phyloP scores from a whole-genome alignment of 2,329 filamentous ascomycete species.

The Ascochyta lentis region DNA sequence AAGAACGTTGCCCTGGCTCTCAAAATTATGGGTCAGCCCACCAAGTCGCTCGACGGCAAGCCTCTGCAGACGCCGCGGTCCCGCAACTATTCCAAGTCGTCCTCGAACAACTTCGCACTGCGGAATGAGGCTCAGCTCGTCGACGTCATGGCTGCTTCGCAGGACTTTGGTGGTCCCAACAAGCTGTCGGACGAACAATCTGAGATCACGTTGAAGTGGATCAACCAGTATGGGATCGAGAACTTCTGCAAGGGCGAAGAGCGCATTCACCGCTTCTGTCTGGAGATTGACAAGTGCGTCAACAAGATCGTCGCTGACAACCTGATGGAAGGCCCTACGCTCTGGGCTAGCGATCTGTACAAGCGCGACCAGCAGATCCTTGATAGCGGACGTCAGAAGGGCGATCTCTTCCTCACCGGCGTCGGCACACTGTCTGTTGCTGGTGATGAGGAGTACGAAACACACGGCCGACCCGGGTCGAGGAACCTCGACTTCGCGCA shows the following conservation, averaged over 20 bases:
- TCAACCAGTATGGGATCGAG: slow-evolving; percentile 80
- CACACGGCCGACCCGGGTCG: slow-evolving; percentile 45
- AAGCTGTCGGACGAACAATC: slow-evolving; percentile 97
- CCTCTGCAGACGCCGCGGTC: slow-evolving; percentile 49
- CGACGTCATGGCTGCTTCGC: slow-evolving; percentile 81
- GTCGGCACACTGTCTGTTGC: slow-evolving; percentile 57
- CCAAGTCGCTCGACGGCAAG: slow-evolving; percentile 51
- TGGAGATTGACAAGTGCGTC: slow-evolving; percentile 86
- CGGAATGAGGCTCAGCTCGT: slow-evolving; percentile 85
- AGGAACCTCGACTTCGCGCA: slow-evolving; percentile 55
- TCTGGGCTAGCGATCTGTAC: slow-evolving; percentile 93
- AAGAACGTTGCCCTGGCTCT: slow-evolving; percentile 85
- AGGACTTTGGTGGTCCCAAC: slow-evolving; percentile 87
- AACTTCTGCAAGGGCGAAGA: slow-evolving; percentile 97
- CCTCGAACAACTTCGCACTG: slow-evolving; percentile 69
- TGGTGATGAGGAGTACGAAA: slow-evolving; percentile 56
- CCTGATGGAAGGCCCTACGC: slow-evolving; percentile 80
- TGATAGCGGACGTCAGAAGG: slow-evolving; percentile 58
- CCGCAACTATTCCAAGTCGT: slow-evolving; percentile 53
- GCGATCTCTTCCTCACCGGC: slow-evolving; percentile 55
- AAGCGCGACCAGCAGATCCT: slow-evolving; percentile 74
- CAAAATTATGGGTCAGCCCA: slow-evolving; percentile 80
- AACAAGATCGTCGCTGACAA: slow-evolving; percentile 84
- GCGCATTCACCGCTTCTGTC: slow-evolving; percentile 89
- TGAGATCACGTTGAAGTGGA: slow-evolving; percentile 82